Evolutionary conservation across 2,329 filamentous ascomycete genomes (phyloP).

Genomic region (Fusarium haematococcum): DNA sequence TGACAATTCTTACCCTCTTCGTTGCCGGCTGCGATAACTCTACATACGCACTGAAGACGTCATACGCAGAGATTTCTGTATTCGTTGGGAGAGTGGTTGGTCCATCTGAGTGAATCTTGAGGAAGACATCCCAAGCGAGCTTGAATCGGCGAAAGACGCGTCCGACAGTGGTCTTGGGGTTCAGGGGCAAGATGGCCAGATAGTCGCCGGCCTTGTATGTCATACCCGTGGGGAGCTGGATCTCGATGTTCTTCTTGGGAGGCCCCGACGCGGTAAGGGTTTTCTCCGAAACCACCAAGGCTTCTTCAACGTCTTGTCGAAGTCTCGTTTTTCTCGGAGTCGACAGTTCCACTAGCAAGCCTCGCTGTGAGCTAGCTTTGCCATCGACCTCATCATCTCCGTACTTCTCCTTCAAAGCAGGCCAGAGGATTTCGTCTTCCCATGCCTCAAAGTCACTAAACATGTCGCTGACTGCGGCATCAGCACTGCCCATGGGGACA

Average conservation of each 20-base stretch:
- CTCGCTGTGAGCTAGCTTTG: constrained; percentile 15
- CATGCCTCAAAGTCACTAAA: constrained; percentile 76
- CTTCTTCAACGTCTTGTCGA: constrained; percentile 42
- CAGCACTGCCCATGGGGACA: constrained; percentile 64
- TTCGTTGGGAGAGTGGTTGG: constrained; percentile 67
- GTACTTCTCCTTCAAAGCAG: constrained; percentile 60
- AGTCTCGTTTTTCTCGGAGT: constrained; percentile 40
- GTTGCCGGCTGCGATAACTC: constrained; percentile 80
- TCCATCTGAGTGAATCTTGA: constrained; percentile 68
- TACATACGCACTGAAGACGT: constrained; percentile 76
- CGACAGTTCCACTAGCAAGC: constrained; percentile 36
- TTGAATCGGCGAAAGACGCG: constrained; percentile 74
- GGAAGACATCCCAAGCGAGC: constrained; percentile 75
- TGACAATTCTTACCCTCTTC: constrained; percentile 62
- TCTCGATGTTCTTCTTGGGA: constrained; percentile 73
- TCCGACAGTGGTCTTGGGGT: constrained; percentile 70
- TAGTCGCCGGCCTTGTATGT: constrained; percentile 82
- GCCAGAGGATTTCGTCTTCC: constrained; percentile 69
- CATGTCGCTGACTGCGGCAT: constrained; percentile 73
- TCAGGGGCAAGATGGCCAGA: constrained; percentile 78
- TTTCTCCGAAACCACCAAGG: constrained; percentile 35
- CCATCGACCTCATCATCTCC: constrained; percentile 5
- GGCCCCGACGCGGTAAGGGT: constrained; percentile 39
- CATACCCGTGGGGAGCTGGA: constrained; percentile 74
- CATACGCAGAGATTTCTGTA: constrained; percentile 68